These are phyloP conservation scores for Osmanthus fragrans DNA, from an alignment of 257 asterid species.

Conservation along the genomic window DNA sequence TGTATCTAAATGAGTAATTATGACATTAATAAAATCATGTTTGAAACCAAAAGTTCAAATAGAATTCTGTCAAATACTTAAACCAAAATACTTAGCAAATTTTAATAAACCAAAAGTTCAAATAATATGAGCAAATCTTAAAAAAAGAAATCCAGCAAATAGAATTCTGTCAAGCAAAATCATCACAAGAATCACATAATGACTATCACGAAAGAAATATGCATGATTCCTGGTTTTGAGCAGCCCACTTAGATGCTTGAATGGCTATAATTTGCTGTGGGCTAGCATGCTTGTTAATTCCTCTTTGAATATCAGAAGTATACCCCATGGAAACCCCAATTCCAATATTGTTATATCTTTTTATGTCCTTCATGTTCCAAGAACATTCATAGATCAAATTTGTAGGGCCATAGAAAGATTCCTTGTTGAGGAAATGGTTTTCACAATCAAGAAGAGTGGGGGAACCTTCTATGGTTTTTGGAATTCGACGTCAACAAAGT, in stretches of 20 bases:
- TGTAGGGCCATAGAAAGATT: background rate
- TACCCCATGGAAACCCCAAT: background rate
- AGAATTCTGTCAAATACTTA: too few species aligned
- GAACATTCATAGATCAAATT: constrained; percentile 1
- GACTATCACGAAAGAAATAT: background rate
- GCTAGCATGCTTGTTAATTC: background rate
- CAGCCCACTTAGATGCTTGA: background rate
- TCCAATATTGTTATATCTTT: background rate
- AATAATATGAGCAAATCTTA: background rate
- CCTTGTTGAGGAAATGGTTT: background rate
- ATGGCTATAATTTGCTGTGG: background rate
- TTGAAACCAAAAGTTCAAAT: background rate
- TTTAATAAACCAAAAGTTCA: too few species aligned
- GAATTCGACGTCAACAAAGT: background rate
- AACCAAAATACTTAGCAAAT: too few species aligned
- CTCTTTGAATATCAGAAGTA: background rate
- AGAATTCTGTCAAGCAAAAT: background rate
- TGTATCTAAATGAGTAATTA: background rate
- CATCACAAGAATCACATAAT: background rate
- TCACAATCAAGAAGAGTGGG: background rate
- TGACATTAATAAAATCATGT: background rate
- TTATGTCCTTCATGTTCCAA: background rate
- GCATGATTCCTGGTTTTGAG: background rate
- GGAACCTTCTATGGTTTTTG: background rate
- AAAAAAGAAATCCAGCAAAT: background rate